Conservation (phyloP, 352 stramenopile species). For the Phytophthora idaei region DNA sequence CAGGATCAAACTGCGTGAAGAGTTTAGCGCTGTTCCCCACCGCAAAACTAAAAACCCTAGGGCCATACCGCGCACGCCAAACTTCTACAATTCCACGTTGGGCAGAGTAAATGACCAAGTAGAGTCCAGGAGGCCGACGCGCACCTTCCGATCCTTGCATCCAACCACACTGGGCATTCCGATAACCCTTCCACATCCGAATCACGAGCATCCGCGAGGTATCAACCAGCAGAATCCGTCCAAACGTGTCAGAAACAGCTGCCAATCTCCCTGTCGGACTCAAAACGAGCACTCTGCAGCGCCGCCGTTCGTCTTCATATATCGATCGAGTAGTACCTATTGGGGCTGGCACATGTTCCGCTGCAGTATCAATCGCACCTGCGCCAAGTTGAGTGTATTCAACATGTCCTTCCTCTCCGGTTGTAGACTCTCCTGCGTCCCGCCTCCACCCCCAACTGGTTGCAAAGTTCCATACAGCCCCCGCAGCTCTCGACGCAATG, state of each 20-base stretch:
- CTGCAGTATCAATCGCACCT: slow-evolving; percentile 53
- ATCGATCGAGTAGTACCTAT: slow-evolving; percentile 57
- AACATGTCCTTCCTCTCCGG: slow-evolving; percentile 17
- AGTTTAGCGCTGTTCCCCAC: slow-evolving; percentile 71
- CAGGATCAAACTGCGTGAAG: slow-evolving; percentile 59
- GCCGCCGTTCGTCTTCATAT: slow-evolving; percentile 64
- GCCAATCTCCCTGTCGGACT: slow-evolving; percentile 74
- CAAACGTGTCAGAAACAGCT: slow-evolving; percentile 76
- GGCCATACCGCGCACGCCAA: slow-evolving; percentile 79
- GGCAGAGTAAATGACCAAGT: slow-evolving; percentile 87
- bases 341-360: slow-evolving; percentile 75
- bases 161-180: slow-evolving; percentile 81
- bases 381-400: slow-evolving; percentile 36
- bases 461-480: slow-evolving; percentile 83
- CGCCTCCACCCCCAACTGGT: slow-evolving; percentile 79
- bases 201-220: slow-evolving; percentile 82
- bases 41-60: slow-evolving; percentile 73
- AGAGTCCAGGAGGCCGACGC: slow-evolving; percentile 56
- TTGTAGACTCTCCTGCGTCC: slow-evolving; percentile 4
- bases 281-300: slow-evolving; percentile 64
- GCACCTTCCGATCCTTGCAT: slow-evolving; percentile 74
- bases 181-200: slow-evolving; percentile 90
- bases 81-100: slow-evolving; percentile 85
- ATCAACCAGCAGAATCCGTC: slow-evolving; percentile 77
- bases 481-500: slow-evolving; percentile 74